Percentiles rank a stretch among this genome's conserved stretches.
phyloP scores from a whole-genome alignment of 192 early-diverging fungal species.

The Chytriomyces confervae region DNA sequence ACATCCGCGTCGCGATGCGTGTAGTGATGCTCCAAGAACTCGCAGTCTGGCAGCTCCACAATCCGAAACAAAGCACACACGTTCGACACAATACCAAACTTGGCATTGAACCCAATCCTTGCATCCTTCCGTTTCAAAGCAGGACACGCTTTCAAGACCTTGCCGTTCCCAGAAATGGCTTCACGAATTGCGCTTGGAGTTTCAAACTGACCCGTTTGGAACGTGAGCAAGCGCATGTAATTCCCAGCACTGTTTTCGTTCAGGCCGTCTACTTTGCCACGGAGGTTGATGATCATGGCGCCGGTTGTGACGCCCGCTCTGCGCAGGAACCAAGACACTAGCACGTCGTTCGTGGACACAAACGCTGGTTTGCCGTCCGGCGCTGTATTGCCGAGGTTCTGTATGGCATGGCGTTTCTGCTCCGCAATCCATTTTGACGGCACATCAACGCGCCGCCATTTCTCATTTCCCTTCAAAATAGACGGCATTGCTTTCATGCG shows the following conservation, averaged over 20 bases:
- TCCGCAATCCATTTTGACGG: background rate
- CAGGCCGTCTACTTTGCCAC: background rate
- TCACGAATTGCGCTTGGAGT: background rate
- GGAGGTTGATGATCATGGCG: background rate
- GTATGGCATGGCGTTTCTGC: background rate
- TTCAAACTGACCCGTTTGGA: slow-evolving; percentile 5
- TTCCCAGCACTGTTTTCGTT: background rate
- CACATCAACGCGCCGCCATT: background rate
- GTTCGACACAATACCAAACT: slow-evolving; percentile 6
- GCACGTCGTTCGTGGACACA: background rate
- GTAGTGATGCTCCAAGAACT: slow-evolving; percentile 29
- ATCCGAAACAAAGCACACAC: slow-evolving; percentile 15
- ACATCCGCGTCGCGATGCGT: background rate
- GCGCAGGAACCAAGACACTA: background rate
- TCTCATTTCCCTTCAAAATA: background rate
- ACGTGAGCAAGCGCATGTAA: slow-evolving; percentile 1
- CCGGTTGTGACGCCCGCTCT: background rate
- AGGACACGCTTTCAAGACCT: background rate
- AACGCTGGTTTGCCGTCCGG: background rate
- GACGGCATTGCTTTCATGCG: background rate
- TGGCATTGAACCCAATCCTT: background rate
- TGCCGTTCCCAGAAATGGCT: background rate
- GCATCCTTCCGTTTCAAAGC: too few species aligned
- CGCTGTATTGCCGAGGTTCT: background rate
- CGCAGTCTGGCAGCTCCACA: slow-evolving; percentile 11